Evolutionary conservation across 2,329 filamentous ascomycete genomes (phyloP).

Genomic region (Scopulariopsis brevicaulis): DNA sequence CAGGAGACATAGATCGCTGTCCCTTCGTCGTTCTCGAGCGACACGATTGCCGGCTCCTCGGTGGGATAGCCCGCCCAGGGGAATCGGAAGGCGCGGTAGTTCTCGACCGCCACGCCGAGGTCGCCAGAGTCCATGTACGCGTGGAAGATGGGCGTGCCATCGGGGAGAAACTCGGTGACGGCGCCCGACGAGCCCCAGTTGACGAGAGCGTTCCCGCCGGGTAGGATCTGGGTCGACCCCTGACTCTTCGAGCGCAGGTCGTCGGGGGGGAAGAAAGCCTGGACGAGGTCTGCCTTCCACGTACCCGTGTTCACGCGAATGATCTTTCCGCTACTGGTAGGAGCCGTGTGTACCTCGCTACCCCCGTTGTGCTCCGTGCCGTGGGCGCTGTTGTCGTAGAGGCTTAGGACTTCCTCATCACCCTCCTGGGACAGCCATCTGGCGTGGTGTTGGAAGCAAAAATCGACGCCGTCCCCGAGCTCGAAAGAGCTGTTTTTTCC

Average conservation of each 20-base stretch:
- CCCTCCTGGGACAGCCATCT: constrained; percentile 26
- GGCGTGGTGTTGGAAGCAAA: constrained; percentile 41
- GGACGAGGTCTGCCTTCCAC: constrained; percentile 31
- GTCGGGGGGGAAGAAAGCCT: constrained; percentile 36
- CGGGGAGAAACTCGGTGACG: constrained; percentile 30
- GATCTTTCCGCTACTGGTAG: constrained; percentile 32
- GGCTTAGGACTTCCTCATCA: constrained; percentile 34
- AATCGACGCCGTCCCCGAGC: constrained; percentile 22
- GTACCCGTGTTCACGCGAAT: constrained; percentile 31
- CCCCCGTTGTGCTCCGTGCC: constrained; percentile 26
- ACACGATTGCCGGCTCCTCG: constrained; percentile 13
- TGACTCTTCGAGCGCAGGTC: constrained; percentile 35
- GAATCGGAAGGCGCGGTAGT: constrained; percentile 42
- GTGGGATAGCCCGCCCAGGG: constrained; percentile 37
- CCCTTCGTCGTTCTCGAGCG: constrained; percentile 11
- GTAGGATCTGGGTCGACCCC: constrained; percentile 39
- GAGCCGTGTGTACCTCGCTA: constrained; percentile 3
- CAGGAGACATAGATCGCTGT: constrained; percentile 35
- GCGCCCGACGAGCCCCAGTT: constrained; percentile 43
- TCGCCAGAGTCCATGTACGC: constrained; percentile 29
- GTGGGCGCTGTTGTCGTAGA: constrained; percentile 41
- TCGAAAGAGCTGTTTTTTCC: constrained; percentile 30
- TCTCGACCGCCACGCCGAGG: constrained; percentile 28
- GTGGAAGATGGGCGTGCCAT: constrained; percentile 41
- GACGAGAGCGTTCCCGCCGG: constrained; percentile 40